These are phyloP conservation scores for Phlyctochytrium planicorne DNA, from an alignment of 192 early-diverging fungal genomes.

Conservation along the genomic window DNA sequence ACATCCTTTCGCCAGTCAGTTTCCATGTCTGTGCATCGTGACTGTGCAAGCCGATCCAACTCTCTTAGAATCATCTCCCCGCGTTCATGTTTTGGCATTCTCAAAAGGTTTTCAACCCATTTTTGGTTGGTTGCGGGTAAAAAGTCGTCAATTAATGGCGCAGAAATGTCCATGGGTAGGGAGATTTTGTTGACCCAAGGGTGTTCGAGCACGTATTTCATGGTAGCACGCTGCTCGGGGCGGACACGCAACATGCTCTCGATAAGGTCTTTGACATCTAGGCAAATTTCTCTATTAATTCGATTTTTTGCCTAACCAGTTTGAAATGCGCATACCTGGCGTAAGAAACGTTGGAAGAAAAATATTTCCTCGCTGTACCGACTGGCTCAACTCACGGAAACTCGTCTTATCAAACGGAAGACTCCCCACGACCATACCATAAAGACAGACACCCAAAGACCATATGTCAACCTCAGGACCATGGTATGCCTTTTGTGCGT, in stretches of 20 bases:
- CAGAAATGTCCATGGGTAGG: too few species aligned
- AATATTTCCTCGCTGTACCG: not conserved
- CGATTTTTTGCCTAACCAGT: too few species aligned
- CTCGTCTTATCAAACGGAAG: conserved; percentile 38
- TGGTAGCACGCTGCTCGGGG: too few species aligned
- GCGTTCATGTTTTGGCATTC: not conserved
- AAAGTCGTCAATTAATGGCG: too few species aligned
- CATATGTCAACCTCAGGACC: conserved; percentile 37
- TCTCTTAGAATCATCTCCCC: not conserved
- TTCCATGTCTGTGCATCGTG: not conserved
- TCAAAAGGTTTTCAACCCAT: not conserved
- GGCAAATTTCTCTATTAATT: too few species aligned
- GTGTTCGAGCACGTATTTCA: too few species aligned
- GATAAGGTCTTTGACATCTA: too few species aligned
- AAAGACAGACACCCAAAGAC: conserved; percentile 36
- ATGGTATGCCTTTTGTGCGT: conserved; percentile 18
- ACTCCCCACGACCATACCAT: conserved; percentile 27
- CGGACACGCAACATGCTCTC: too few species aligned
- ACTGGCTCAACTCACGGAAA: conserved; percentile 17
- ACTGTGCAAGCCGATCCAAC: not conserved
- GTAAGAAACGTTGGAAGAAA: not conserved
- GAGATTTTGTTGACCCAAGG: too few species aligned
- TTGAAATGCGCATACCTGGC: not conserved
- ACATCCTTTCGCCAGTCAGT: not conserved
- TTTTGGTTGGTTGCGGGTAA: not conserved